Conservation (phyloP, 768 basidiomycete genomes). For the Pholiota molesta region DNA sequence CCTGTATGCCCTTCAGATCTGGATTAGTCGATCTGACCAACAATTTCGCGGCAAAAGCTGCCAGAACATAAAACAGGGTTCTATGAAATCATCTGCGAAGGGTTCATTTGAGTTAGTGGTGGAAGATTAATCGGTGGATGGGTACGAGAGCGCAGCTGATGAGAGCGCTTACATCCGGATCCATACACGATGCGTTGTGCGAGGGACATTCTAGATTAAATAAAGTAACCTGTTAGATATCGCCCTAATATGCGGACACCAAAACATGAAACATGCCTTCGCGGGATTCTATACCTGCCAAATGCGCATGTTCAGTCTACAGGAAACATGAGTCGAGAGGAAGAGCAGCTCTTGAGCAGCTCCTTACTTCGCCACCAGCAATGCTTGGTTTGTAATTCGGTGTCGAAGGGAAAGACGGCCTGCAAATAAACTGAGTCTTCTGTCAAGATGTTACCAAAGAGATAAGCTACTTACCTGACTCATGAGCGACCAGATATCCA, state of each 20-base stretch:
- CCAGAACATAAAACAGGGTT: conserved; percentile 34
- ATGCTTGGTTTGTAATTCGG: conserved; percentile 18
- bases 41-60: conserved; percentile 37
- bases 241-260: background rate
- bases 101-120: too few relatives aligned
- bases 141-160: too few relatives aligned
- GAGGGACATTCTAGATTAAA: conserved; percentile 20
- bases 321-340: background rate
- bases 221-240: background rate
- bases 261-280: background rate
- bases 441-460: background rate
- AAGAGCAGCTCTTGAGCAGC: background rate
- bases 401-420: conserved; percentile 23
- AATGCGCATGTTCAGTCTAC: background rate
- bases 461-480: conserved; percentile 15
- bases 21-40: conserved; percentile 41
- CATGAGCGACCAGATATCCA: conserved; percentile 21
- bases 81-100: conserved; percentile 14
- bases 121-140: background rate
- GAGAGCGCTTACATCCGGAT: conserved; percentile 18
- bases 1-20: conserved; percentile 17
- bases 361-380: conserved; percentile 20
- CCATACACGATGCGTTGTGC: conserved; percentile 22
- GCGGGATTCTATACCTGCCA: conserved; percentile 18
- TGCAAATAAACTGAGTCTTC: background rate